Conservation (phyloP, 371 early-diverging fungal genomes). For the Spiromyces aspiralis region DNA sequence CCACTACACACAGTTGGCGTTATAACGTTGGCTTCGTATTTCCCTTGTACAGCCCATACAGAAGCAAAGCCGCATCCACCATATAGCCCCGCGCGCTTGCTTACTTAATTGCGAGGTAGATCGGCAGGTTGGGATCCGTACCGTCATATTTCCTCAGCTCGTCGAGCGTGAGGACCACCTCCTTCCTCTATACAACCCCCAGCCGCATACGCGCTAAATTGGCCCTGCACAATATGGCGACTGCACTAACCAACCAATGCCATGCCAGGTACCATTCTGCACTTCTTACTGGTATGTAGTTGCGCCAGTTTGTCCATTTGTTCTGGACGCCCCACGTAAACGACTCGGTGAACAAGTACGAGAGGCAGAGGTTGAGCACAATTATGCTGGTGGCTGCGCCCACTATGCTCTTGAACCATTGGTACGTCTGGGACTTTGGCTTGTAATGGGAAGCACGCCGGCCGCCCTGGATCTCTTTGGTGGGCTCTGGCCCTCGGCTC, state of each 20-base stretch:
- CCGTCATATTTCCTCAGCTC: slow-evolving; percentile 73
- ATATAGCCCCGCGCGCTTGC: too few species aligned
- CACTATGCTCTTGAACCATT: too few species aligned
- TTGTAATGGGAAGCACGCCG: too few species aligned
- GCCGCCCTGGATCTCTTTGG: too few species aligned
- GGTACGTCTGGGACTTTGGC: too few species aligned
- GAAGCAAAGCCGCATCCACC: too few species aligned
- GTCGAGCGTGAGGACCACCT: slow-evolving; percentile 46
- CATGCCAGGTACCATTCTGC: not conserved
- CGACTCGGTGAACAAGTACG: slow-evolving; percentile 58
- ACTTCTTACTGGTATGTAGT: slow-evolving; percentile 45
- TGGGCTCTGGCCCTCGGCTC: too few species aligned
- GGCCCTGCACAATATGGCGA: not conserved
- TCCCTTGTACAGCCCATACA: too few species aligned
- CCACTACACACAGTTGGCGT: too few species aligned
- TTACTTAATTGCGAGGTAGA: slow-evolving; percentile 82
- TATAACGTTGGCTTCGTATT: too few species aligned
- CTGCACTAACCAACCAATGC: too few species aligned
- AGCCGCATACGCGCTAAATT: not conserved
- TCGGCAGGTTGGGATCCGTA: slow-evolving; percentile 47
- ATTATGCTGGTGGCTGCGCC: slow-evolving; percentile 1
- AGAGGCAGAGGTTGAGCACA: slow-evolving; percentile 21
- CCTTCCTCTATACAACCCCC: slow-evolving; percentile 21
- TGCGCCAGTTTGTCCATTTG: slow-evolving; percentile 55
- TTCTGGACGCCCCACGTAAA: slow-evolving; percentile 60